Evolutionary conservation across 1,284 basidiomycete genomes (phyloP).

Genomic region (Moniliophthora roreri): DNA sequence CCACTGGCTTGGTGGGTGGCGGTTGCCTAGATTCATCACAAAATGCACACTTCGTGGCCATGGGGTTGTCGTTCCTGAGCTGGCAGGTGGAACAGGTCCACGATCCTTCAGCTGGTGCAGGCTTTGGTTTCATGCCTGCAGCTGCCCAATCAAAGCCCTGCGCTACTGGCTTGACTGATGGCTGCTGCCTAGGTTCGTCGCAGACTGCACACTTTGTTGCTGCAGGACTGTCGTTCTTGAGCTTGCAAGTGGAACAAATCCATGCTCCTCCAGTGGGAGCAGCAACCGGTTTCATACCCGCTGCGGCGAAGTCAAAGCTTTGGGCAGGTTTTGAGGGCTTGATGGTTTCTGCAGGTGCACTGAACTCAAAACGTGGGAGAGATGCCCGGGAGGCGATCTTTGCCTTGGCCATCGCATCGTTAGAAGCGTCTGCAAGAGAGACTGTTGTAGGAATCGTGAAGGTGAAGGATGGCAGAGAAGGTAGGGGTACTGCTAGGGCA

Average conservation of each 20-base stretch:
- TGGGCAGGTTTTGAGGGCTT: not conserved
- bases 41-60: conserved; percentile 42
- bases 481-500: conserved; percentile 26
- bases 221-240: conserved; percentile 31
- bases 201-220: conserved; percentile 15
- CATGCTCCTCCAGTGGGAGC: conserved; percentile 19
- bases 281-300: conserved; percentile 26
- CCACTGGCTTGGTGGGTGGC: conserved; percentile 15
- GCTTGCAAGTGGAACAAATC: conserved; percentile 40
- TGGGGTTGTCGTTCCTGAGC: conserved; percentile 38
- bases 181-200: not conserved
- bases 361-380: conserved; percentile 14
- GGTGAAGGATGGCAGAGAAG: conserved; percentile 28
- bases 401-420: conserved; percentile 30
- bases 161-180: conserved; percentile 11
- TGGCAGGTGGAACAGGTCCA: conserved; percentile 49
- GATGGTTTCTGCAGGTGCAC: not conserved
- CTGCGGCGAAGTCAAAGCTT: conserved; percentile 10
- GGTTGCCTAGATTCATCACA: conserved; percentile 40
- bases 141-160: conserved; percentile 29
- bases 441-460: conserved; percentile 25
- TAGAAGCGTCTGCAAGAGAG: conserved; percentile 32
- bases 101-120: conserved; percentile 18
- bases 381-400: conserved; percentile 16
- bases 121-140: conserved; percentile 32